These are phyloP conservation scores for Orobanche coerulescens DNA, from an alignment of 257 asterid species.

Conservation along the genomic window DNA sequence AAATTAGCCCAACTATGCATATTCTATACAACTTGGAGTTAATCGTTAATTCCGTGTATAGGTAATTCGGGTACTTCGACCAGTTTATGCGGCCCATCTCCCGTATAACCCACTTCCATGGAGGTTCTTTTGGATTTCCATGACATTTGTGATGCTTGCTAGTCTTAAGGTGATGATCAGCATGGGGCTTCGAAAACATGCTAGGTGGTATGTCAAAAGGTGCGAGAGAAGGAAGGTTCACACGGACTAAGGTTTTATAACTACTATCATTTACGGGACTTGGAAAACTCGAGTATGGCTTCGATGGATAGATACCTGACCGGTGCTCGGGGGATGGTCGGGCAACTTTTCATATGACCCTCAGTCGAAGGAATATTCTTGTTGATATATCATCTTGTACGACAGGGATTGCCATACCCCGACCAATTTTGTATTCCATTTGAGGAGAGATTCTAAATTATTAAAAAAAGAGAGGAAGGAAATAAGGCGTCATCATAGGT, in stretches of 20 bases:
- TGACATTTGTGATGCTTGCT: slow-evolving; percentile 85
- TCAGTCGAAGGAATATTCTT: not conserved
- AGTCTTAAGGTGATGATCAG: slow-evolving; percentile 84
- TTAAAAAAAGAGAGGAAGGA: not conserved
- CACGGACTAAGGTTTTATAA: slow-evolving; percentile 42
- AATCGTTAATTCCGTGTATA: no score
- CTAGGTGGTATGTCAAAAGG: slow-evolving; percentile 76
- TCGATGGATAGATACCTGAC: slow-evolving; percentile 8
- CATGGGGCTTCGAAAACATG: slow-evolving; percentile 72
- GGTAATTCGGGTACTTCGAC: slow-evolving; percentile 83
- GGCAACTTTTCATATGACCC: not conserved
- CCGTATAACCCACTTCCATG: slow-evolving; percentile 65
- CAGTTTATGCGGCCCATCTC: slow-evolving; percentile 86
- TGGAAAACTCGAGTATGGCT: not conserved
- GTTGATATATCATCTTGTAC: not conserved
- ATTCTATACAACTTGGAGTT: no score
- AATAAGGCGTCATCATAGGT: slow-evolving; percentile 3
- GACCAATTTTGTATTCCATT: slow-evolving; percentile 23
- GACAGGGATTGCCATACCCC: slow-evolving; percentile 19
- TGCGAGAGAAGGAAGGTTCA: slow-evolving; percentile 76
- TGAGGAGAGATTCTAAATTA: not conserved
- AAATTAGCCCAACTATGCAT: not conserved
- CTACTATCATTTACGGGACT: no score
- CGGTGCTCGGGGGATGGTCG: not conserved
- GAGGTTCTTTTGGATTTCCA: slow-evolving; percentile 69